These are phyloP conservation scores for Botrytis deweyae DNA, from an alignment of 2,329 filamentous ascomycete genomes.

Conservation along the genomic window DNA sequence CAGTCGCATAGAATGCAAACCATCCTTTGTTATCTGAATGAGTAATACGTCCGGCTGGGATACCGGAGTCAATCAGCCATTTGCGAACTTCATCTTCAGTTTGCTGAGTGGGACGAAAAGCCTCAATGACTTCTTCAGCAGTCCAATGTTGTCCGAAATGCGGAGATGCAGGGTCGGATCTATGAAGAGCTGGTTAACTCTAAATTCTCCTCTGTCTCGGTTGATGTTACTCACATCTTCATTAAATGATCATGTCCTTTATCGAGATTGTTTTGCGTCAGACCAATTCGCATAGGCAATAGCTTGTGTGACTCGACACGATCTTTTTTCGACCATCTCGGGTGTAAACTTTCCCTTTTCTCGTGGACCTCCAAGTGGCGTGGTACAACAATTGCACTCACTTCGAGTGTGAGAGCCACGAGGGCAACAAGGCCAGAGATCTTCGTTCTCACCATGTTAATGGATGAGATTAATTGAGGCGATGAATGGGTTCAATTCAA, in stretches of 20 bases:
- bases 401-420: constrained; percentile 6
- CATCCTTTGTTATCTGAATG: constrained; percentile 42
- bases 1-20: constrained; percentile 42
- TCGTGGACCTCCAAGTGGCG: constrained; percentile 31
- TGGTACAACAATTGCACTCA: constrained; percentile 26
- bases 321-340: constrained; percentile 33
- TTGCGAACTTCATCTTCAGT: constrained; percentile 38
- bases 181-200: constrained; percentile 20
- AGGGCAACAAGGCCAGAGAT: constrained; percentile 15
- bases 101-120: constrained; percentile 39
- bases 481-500: neutral
- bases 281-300: constrained; percentile 34
- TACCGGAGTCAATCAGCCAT: constrained; percentile 41
- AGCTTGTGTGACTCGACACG: constrained; percentile 29
- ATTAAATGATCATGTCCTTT: constrained; percentile 32
- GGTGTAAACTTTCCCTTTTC: constrained; percentile 27
- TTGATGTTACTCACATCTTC: constrained; percentile 30
- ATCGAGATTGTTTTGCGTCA: constrained; percentile 32
- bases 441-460: constrained; percentile 1
- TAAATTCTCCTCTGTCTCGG: neutral
- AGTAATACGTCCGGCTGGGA: constrained; percentile 37
- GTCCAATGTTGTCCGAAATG: constrained; percentile 42
- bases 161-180: constrained; percentile 32
- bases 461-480: neutral
- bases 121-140: constrained; percentile 38